These are phyloP conservation scores for Candida andamanensis DNA, from an alignment of 805 yeast genomes.

Conservation along the genomic window DNA sequence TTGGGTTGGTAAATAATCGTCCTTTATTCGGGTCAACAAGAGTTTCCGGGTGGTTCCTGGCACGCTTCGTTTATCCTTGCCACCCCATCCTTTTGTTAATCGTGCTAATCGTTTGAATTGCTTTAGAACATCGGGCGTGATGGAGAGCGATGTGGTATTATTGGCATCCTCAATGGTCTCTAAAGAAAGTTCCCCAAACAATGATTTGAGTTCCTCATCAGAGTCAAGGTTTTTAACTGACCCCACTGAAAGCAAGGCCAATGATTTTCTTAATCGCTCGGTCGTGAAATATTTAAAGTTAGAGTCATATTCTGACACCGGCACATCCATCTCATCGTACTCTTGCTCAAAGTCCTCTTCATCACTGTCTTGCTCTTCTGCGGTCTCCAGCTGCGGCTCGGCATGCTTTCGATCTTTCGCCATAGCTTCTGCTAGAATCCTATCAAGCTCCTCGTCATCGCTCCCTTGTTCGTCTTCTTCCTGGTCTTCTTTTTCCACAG, in stretches of 20 bases:
- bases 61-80: constrained; percentile 63
- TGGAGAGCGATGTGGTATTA: constrained; percentile 63
- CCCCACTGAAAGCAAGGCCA: constrained; percentile 39
- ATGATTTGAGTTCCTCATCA: constrained; percentile 62
- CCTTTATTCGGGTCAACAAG: constrained; percentile 64
- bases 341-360: constrained; percentile 20
- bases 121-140: constrained; percentile 62
- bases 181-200: constrained; percentile 67
- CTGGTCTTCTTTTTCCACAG: constrained; percentile 1
- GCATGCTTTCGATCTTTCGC: constrained; percentile 15
- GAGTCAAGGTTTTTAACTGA: constrained; percentile 59
- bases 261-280: constrained; percentile 33
- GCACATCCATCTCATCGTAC: constrained; percentile 19
- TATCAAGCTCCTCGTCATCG: constrained; percentile 59
- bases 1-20: constrained; percentile 74
- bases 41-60: constrained; percentile 74
- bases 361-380: background rate
- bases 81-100: constrained; percentile 80
- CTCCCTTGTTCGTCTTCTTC: too few species aligned
- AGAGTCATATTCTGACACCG: constrained; percentile 36
- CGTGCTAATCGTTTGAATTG: constrained; percentile 56
- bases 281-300: constrained; percentile 45
- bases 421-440: constrained; percentile 41
- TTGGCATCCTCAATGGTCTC: constrained; percentile 73
- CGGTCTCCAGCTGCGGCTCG: background rate